A percentile compares a stretch with the other conserved stretches of the same genome.
Conservation (phyloP, 2,329 filamentous ascomycete species). For the Penicillium sp. region DNA sequence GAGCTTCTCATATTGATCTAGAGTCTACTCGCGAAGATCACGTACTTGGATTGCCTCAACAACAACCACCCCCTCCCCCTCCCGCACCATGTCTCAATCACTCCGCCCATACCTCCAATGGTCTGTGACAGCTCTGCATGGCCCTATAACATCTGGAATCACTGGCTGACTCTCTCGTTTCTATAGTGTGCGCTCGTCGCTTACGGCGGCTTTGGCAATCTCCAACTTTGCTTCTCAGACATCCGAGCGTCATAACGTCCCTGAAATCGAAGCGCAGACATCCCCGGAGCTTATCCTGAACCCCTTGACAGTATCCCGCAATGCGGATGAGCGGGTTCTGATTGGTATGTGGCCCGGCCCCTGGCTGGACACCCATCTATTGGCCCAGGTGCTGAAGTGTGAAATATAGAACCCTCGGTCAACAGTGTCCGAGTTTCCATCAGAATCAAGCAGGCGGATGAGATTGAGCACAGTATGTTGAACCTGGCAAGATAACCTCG, state of each 20-base stretch:
- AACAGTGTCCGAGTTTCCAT: slow-evolving; percentile 98
- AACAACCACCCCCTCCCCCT: not conserved
- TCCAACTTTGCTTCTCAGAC: slow-evolving; percentile 98
- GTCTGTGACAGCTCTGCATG: slow-evolving; percentile 70
- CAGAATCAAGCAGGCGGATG: slow-evolving; percentile 98
- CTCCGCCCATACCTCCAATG: slow-evolving; percentile 51
- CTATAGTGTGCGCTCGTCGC: slow-evolving; percentile 75
- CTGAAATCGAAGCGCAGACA: slow-evolving; percentile 89
- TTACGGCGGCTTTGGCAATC: slow-evolving; percentile 88
- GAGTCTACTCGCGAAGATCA: not conserved
- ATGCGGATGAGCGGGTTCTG: slow-evolving; percentile 91
- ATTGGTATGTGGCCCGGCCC: slow-evolving; percentile 3
- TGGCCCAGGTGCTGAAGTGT: not conserved
- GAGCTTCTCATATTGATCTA: not conserved
- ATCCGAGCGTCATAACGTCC: slow-evolving; percentile 91
- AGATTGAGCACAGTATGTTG: slow-evolving; percentile 76
- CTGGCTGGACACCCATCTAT: not conserved
- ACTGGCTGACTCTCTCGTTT: not conserved
- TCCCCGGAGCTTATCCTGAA: slow-evolving; percentile 94
- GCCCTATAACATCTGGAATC: not conserved
- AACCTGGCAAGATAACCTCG: too few species aligned
- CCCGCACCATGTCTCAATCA: slow-evolving; percentile 18
- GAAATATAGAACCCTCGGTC: slow-evolving; percentile 68
- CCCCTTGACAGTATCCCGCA: slow-evolving; percentile 84
- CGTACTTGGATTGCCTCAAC: not conserved